Conservation (phyloP, 805 yeast species). For the Candida anglica region DNA sequence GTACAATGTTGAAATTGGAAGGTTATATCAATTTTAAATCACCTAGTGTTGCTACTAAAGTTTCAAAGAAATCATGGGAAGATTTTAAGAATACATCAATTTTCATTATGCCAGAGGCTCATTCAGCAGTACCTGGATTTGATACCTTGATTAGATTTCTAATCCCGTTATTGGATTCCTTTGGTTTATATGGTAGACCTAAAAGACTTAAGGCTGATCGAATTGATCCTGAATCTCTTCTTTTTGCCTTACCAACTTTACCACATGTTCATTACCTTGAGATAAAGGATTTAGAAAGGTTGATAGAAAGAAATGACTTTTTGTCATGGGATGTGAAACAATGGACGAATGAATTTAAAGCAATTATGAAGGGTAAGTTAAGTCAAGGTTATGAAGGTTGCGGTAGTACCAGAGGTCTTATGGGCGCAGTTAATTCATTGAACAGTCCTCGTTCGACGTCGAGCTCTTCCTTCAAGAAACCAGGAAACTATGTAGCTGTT, state of each 20-base stretch:
- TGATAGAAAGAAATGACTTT: slow-evolving; percentile 19
- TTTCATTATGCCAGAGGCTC: slow-evolving; percentile 43
- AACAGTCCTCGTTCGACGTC: slow-evolving; percentile 27
- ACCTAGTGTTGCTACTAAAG: slow-evolving; percentile 30
- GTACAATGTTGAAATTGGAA: slow-evolving; percentile 86
- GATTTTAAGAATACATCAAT: slow-evolving; percentile 39
- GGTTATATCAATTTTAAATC: slow-evolving; percentile 65
- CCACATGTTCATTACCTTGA: slow-evolving; percentile 42
- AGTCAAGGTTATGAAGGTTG: slow-evolving; percentile 65
- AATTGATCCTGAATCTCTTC: slow-evolving; percentile 34
- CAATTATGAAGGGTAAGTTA: slow-evolving; percentile 29
- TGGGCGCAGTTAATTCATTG: slow-evolving; percentile 56
- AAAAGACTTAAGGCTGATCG: slow-evolving; percentile 39
- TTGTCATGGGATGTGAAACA: slow-evolving; percentile 34
- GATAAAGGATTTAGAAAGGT: slow-evolving; percentile 22
- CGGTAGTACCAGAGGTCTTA: slow-evolving; percentile 63
- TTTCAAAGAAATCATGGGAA: slow-evolving; percentile 23
- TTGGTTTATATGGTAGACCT: slow-evolving; percentile 45
- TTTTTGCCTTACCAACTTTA: slow-evolving; percentile 43
- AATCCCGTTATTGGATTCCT: slow-evolving; percentile 37
- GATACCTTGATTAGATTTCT: slow-evolving; percentile 44
- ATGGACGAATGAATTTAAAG: slow-evolving; percentile 30
- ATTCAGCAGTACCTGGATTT: slow-evolving; percentile 44
- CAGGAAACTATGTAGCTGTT: too few relatives aligned
- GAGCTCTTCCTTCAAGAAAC: slow-evolving; percentile 4